Percentiles rank a stretch among this genome's conserved stretches.
Evolutionary conservation across 768 basidiomycete species (phyloP).

Genomic region (Stropharia rugosoannulata): DNA sequence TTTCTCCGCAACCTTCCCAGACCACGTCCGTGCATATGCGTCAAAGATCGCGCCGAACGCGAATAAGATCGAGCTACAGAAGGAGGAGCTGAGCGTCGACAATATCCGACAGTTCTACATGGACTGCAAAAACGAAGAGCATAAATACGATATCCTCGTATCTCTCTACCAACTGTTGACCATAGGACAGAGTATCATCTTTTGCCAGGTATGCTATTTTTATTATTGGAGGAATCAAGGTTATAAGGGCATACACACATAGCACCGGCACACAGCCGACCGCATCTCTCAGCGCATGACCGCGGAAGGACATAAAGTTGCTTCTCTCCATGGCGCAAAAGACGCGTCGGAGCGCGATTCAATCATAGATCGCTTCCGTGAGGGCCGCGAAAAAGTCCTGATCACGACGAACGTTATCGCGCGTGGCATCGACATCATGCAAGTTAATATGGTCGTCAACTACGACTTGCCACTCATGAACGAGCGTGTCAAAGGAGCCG

Average conservation of each 20-base stretch:
- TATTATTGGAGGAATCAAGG: not conserved
- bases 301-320: constrained; percentile 92
- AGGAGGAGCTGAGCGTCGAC: constrained; percentile 90
- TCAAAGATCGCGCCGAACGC: constrained; percentile 89
- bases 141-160: constrained; percentile 95
- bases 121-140: constrained; percentile 88
- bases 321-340: constrained; percentile 93
- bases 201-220: constrained; percentile 72
- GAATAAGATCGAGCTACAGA: constrained; percentile 95
- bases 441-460: constrained; percentile 99
- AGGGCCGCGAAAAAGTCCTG: constrained; percentile 90
- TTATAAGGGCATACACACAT: constrained; percentile 5
- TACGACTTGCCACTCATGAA: constrained; percentile 91
- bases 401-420: constrained; percentile 99
- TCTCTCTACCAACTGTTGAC: constrained; percentile 88
- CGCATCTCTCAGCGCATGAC: constrained; percentile 89
- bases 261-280: constrained; percentile 93
- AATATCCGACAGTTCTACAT: constrained; percentile 97
- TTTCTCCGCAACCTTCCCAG: constrained; percentile 98
- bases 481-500: constrained; percentile 54
- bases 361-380: constrained; percentile 93
- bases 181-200: constrained; percentile 98
- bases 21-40: constrained; percentile 90
- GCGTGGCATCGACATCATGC: constrained; percentile 96
- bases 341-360: constrained; percentile 86